Conservation (phyloP, 140 eudicot genomes). For the Bidens hawaiensis region DNA sequence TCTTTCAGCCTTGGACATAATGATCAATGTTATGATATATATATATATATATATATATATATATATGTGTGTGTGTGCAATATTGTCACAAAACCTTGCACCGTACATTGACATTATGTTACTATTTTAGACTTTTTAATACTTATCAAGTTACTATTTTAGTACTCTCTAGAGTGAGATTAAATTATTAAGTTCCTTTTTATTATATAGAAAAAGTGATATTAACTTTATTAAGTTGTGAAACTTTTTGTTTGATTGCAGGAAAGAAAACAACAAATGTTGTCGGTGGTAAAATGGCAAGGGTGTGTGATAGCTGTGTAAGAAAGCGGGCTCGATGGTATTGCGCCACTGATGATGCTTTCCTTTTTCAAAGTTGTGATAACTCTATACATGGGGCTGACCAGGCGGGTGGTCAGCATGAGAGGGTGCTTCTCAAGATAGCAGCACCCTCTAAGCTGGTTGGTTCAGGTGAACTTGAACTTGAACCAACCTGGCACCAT, state of each 20-base stretch:
- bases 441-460: slow-evolving; percentile 26
- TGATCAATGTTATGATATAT: not conserved
- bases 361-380: slow-evolving; percentile 73
- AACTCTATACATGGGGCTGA: slow-evolving; percentile 57
- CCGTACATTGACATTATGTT: slow-evolving; percentile 4
- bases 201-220: too few relatives aligned
- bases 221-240: too few relatives aligned
- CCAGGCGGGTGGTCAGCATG: slow-evolving; percentile 65
- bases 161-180: not conserved
- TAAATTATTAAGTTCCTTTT: too few relatives aligned
- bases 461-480: slow-evolving; percentile 6
- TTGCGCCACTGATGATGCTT: slow-evolving; percentile 79
- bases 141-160: too few relatives aligned
- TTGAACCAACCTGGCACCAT: slow-evolving; percentile 67
- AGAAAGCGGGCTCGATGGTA: slow-evolving; percentile 65
- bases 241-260: slow-evolving; percentile 21
- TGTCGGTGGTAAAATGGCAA: slow-evolving; percentile 49
- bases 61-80: not conserved
- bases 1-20: too few relatives aligned
- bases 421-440: slow-evolving; percentile 55
- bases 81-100: slow-evolving; percentile 11
- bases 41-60: too few relatives aligned
- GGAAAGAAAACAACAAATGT: slow-evolving; percentile 48
- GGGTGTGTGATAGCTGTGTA: slow-evolving; percentile 68
- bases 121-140: too few relatives aligned